Base-by-base conservation (phyloP, 768 basidiomycete genomes). In the Rhizopogon sp. region DNA sequence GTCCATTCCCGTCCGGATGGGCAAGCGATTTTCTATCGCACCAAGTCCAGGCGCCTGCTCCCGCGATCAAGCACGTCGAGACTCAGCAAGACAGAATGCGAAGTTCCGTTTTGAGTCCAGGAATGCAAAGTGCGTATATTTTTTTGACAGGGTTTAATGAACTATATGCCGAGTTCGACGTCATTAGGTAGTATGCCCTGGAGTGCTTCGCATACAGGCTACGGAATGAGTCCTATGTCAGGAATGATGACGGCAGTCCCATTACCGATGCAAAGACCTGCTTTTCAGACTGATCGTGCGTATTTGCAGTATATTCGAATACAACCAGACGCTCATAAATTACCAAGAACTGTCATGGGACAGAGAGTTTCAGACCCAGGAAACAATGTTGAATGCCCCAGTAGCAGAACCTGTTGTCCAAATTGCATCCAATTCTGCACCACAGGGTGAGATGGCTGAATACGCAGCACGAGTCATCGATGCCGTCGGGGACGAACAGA, bases 391-490 rank as follows among this genome's bases (percentile, higher is more conserved):
- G 7, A 63, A 68, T 11, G 58, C 56, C 6, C 39, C 58, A 3
- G 51, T 39, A 17, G 16, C 42, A 14, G 55, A 57, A 1, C 16
- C 57, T 1, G 31, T 39, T 9, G 50, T 53, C 9, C 45, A 56
- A 22, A 29, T n/a, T 6, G 52, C 29, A 9, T 14, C 42, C 58
- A 62, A 33, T 39, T 41, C 7, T 16, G 59, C 57, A 31, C 43
- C 64, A 61, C 7, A 62, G 2, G 90, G 93, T 60, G 85, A 90
- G 44, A 83, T 96, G 44, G 87, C 93, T 2, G 79, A 81, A 29
- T 87, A 90, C 7, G 93, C 93, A 10, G 90, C 83, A 8, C 72
- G 84, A 42, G 79, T 96, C 39, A 73, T 96, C 53, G 82, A 90
- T 41, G 78, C 86, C n/a, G 80, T 95, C 44, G 76, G 80, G 63